Percentiles rank a stretch among this genome's conserved stretches.
Conservation (phyloP, 495 filamentous ascomycete species). For the Aspergillus diversus region DNA sequence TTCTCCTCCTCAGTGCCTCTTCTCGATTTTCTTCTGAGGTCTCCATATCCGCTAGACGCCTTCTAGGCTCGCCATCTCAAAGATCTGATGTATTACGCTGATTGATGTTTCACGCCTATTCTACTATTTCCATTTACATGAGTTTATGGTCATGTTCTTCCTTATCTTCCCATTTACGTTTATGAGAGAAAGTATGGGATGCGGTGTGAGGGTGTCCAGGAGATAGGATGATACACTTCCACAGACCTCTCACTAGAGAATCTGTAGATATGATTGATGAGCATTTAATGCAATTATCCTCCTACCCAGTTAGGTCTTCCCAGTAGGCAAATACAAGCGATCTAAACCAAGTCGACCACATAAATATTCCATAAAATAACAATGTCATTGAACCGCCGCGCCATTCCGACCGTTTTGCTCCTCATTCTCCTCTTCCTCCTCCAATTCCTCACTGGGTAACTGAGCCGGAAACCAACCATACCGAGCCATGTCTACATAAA, state of each 20-base stretch:
- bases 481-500: slow-evolving; percentile 65
- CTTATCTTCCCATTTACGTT: slow-evolving; percentile 5
- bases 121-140: background rate
- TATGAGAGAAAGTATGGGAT: slow-evolving; percentile 21
- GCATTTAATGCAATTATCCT: slow-evolving; percentile 4
- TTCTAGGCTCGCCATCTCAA: background rate
- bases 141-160: slow-evolving; percentile 3
- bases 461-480: slow-evolving; percentile 78
- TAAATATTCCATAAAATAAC: too few species aligned
- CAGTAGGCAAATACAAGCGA: too few species aligned
- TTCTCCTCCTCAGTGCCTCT: background rate
- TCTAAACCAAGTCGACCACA: too few species aligned
- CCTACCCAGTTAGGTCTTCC: background rate
- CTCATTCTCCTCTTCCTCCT: slow-evolving; percentile 17
- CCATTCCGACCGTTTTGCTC: background rate
- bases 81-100: slow-evolving; percentile 8
- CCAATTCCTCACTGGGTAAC: slow-evolving; percentile 41
- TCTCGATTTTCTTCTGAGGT: background rate
- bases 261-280: slow-evolving; percentile 19
- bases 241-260: slow-evolving; percentile 20
- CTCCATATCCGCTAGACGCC: background rate
- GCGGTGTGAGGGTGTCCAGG: slow-evolving; percentile 13
- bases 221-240: slow-evolving; percentile 18
- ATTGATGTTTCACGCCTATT: slow-evolving; percentile 4
- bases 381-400: too few species aligned